phyloP scores from a whole-genome alignment of 2,329 filamentous ascomycete genomes.

The Pseudocercospora eumusae region DNA sequence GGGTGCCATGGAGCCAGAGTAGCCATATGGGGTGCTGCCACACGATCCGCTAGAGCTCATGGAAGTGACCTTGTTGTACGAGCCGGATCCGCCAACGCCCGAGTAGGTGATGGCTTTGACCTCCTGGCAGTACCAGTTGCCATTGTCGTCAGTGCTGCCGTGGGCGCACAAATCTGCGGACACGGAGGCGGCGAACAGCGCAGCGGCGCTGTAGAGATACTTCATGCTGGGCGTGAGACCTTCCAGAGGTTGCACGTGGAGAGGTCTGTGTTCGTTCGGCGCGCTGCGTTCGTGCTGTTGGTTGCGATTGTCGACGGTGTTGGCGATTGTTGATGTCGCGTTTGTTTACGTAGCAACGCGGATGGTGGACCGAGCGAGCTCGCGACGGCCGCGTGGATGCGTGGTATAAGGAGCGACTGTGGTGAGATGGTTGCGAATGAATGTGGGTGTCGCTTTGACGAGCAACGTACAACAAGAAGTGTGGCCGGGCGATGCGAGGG shows the following conservation, averaged over 20 bases:
- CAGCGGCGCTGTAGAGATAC: slow-evolving; percentile 36
- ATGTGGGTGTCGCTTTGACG: slow-evolving; percentile 3
- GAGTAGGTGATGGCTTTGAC: slow-evolving; percentile 68
- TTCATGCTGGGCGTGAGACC: slow-evolving; percentile 34
- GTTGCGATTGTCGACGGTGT: neutral
- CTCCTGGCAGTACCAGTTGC: slow-evolving; percentile 67
- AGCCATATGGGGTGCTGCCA: slow-evolving; percentile 53
- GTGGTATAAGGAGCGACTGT: slow-evolving; percentile 6
- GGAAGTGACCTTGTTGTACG: slow-evolving; percentile 63
- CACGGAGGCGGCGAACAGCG: slow-evolving; percentile 36
- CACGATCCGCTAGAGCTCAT: slow-evolving; percentile 63
- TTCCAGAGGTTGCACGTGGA: slow-evolving; percentile 12
- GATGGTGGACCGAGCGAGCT: neutral
- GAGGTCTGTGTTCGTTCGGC: slow-evolving; percentile 8
- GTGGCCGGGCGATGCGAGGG: slow-evolving; percentile 3
- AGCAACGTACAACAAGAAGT: slow-evolving; percentile 2
- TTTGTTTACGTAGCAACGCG: slow-evolving; percentile 9
- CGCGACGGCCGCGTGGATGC: slow-evolving; percentile 3
- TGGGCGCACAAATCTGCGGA: slow-evolving; percentile 36
- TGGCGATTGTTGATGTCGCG: slow-evolving; percentile 3
- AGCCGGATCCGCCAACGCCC: slow-evolving; percentile 49
- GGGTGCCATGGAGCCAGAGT: slow-evolving; percentile 64
- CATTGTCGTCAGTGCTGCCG: slow-evolving; percentile 36
- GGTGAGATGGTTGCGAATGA: slow-evolving; percentile 6
- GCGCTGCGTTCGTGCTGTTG: slow-evolving; percentile 7